A percentile compares a stretch with the other conserved stretches of the same genome.
Evolutionary conservation across 2,329 filamentous ascomycete species (phyloP).

Genomic region (Trichoderma arundinaceum): DNA sequence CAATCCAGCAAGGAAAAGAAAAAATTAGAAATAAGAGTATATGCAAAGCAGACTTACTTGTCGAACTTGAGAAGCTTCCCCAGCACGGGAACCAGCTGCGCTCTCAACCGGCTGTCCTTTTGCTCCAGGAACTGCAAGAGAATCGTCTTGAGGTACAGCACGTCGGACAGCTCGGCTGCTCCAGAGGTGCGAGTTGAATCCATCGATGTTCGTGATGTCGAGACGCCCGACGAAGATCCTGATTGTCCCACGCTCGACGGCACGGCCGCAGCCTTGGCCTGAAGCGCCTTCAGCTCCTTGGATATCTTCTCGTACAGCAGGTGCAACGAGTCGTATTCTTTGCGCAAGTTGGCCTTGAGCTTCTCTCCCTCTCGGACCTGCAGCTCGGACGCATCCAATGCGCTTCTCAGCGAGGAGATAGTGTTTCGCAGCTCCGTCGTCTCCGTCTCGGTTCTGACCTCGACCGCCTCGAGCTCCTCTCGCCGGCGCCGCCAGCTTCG

Average conservation of each 20-base stretch:
- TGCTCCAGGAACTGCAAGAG: constrained; percentile 81
- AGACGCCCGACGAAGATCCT: constrained; percentile 40
- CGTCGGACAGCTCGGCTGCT: constrained; percentile 49
- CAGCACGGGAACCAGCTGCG: constrained; percentile 78
- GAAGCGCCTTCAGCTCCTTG: constrained; percentile 64
- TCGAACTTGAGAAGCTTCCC: constrained; percentile 79
- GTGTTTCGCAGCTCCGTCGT: constrained; percentile 75
- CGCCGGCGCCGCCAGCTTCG: constrained; percentile 75
- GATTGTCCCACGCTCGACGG: constrained; percentile 39
- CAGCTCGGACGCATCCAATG: constrained; percentile 85
- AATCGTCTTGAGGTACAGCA: constrained; percentile 79
- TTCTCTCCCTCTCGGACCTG: constrained; percentile 84
- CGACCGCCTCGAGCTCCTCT: constrained; percentile 75
- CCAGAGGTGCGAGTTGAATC: constrained; percentile 45
- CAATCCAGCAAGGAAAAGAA: not conserved
- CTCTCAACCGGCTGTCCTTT: constrained; percentile 75
- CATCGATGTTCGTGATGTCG: constrained; percentile 49
- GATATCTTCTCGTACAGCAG: constrained; percentile 78
- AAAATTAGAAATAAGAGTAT: too few relatives aligned
- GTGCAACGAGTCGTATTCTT: constrained; percentile 78
- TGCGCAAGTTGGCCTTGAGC: constrained; percentile 76
- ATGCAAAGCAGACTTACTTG: constrained; percentile 58
- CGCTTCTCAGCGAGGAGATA: constrained; percentile 76
- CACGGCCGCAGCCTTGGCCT: constrained; percentile 50
- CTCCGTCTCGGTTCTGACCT: constrained; percentile 73